Percentiles rank a stretch among this genome's conserved stretches.
Conservation (phyloP, 306 rosid genomes). For the Dalbergia cultrata region DNA sequence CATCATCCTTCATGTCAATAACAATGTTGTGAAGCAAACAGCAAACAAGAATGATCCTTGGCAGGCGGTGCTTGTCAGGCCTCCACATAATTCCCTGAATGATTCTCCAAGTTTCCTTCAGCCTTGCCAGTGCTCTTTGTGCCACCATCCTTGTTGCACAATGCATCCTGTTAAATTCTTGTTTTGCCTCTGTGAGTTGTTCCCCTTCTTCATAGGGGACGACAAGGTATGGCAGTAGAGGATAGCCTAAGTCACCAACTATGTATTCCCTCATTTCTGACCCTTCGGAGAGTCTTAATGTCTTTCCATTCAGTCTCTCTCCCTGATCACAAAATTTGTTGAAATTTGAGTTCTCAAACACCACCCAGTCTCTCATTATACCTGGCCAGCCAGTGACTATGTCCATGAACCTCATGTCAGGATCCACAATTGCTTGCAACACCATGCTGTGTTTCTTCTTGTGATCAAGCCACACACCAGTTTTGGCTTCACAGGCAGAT, state of each 20-base stretch:
- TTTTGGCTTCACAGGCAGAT: conserved; percentile 68
- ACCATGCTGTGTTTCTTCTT: conserved; percentile 90
- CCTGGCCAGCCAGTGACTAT: conserved; percentile 94
- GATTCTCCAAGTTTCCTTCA: conserved; percentile 89
- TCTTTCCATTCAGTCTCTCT: conserved; percentile 75
- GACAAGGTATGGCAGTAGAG: conserved; percentile 78
- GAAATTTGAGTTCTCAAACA: conserved; percentile 76
- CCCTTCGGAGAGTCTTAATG: conserved; percentile 55
- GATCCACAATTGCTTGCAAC: conserved; percentile 89
- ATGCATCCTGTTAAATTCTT: conserved; percentile 73
- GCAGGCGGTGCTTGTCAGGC: conserved; percentile 88
- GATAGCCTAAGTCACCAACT: conserved; percentile 83
- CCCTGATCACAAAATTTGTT: conserved; percentile 68
- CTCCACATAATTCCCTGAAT: conserved; percentile 96
- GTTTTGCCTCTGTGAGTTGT: conserved; percentile 55
- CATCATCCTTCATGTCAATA: conserved; percentile 75
- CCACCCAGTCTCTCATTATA: conserved; percentile 69
- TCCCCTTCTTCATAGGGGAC: conserved; percentile 70
- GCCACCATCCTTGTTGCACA: conserved; percentile 74
- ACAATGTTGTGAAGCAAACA: conserved; percentile 90
- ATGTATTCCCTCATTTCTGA: conserved; percentile 77
- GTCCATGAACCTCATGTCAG: conserved; percentile 86
- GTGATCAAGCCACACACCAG: conserved; percentile 82
- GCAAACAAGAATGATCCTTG: conserved; percentile 88
- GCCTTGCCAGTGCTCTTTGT: conserved; percentile 71